Evolutionary conservation across 1,284 basidiomycete species (phyloP), one percentile per base, ranked within the genome.

Genomic region (Stereum hirsutum): DNA sequence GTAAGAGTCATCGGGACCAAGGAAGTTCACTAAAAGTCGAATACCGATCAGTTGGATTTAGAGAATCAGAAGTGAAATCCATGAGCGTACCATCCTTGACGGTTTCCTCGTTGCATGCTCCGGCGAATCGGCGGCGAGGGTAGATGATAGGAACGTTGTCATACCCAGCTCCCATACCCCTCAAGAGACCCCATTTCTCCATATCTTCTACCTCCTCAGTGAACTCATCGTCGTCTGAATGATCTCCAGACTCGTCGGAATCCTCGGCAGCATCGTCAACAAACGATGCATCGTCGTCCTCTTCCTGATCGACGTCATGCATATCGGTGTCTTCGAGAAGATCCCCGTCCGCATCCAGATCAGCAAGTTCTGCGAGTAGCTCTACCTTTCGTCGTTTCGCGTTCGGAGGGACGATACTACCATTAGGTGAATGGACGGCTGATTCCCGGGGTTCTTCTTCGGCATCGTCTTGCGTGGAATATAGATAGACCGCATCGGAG

Each of bases 91-190:
- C 89, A 59, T 96, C 93, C 62, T 96, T 97, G 44, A 94, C 78
- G 0, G 93, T 97, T 51, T 83, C 80, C 3, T 84, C 67, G 59
- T 96, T 97, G 49, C 81, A 77, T 31, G 85, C 81, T 2, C 93
- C 93, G 20, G 59, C 58, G 61, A 76, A 96, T 7, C 73, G 70
- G 43, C 59, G 61, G 23, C 76, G 72, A n/a, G 93, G 91, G 44
- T 75, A 64, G 41, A 95, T 64, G 27, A 80, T 58, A 2, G 89
- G 80, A 1, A 80, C 65, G 44, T 61, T 55, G 12, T 63, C 52
- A 45, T 63, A 57, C 30, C 54, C 52, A 15, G 56, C 57, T 0
- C 44, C 42, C 26, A 57, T 53, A 40, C 49, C 32, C 59, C 56
- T n/a, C n/a, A n/a, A n/a, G n/a, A n/a, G n/a, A n/a, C n/a, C n/a